These are phyloP conservation scores for Aureobasidium musti DNA, from an alignment of 2,329 filamentous ascomycete species.

Conservation along the genomic window DNA sequence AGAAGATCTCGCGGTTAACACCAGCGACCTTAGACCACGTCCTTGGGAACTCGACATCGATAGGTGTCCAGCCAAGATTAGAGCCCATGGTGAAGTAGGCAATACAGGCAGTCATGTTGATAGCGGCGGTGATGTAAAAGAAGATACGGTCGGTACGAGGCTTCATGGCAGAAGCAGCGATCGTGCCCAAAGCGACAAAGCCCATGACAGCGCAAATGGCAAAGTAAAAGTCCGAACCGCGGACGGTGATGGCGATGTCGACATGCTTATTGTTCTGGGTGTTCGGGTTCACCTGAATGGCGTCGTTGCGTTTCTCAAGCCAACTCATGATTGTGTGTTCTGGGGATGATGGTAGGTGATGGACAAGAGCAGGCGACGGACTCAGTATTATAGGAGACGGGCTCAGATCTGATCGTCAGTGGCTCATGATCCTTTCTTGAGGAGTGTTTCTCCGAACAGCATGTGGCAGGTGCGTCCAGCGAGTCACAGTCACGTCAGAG, in stretches of 20 bases:
- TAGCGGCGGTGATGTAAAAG: conserved; percentile 59
- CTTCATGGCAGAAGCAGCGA: conserved; percentile 52
- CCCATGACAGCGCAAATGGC: conserved; percentile 60
- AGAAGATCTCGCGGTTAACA: conserved; percentile 61
- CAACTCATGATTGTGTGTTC: not conserved
- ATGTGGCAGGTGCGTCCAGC: not conserved
- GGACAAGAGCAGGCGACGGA: not conserved
- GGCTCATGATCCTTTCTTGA: not conserved
- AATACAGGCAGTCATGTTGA: conserved; percentile 58
- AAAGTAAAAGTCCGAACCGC: conserved; percentile 64
- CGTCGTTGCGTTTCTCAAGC: conserved; percentile 22
- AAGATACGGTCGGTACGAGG: conserved; percentile 57
- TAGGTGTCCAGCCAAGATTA: conserved; percentile 61
- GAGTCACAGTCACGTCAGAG: conserved; percentile 7
- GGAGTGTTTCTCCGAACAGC: not conserved
- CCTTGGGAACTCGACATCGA: conserved; percentile 58
- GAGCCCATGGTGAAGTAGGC: conserved; percentile 65
- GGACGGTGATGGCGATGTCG: conserved; percentile 61
- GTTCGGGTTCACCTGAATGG: conserved; percentile 33
- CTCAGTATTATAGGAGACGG: not conserved
- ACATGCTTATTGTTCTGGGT: conserved; percentile 50
- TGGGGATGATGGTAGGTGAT: not conserved
- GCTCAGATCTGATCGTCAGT: not conserved
- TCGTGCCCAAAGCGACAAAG: conserved; percentile 52
- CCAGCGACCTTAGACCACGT: conserved; percentile 49